Percentiles rank a stretch among this genome's conserved stretches.
Evolutionary conservation across 306 rosid species (phyloP).

Genomic region (Quercus rubra): DNA sequence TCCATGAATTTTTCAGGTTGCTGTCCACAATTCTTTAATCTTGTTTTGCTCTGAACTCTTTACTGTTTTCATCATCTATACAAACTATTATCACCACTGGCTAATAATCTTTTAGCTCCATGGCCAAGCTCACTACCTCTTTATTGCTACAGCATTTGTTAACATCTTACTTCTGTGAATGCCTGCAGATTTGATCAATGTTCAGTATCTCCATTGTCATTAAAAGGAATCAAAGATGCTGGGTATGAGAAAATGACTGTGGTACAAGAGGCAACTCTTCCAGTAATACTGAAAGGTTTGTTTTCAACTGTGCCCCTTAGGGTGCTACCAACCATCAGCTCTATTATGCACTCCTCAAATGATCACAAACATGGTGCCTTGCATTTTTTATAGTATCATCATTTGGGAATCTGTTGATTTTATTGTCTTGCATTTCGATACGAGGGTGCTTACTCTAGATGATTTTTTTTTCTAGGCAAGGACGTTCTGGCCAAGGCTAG

Average conservation of each 20-base stretch:
- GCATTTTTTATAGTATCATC: conserved; percentile 5
- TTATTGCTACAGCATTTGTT: neutral
- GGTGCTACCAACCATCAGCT: conserved; percentile 5
- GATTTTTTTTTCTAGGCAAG: conserved; percentile 59
- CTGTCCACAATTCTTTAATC: too few species aligned
- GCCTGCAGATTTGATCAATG: conserved; percentile 74
- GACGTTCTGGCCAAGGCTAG: conserved; percentile 96
- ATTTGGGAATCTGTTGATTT: neutral
- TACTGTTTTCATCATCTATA: neutral
- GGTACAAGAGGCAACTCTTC: conserved; percentile 97
- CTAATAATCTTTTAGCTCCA: neutral
- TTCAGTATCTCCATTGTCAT: conserved; percentile 65
- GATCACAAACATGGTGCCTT: neutral
- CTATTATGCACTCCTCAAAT: neutral
- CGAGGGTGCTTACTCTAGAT: conserved; percentile 20
- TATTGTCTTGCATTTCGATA: conserved; percentile 15
- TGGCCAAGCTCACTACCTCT: neutral
- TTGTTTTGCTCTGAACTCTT: too few species aligned
- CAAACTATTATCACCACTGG: neutral
- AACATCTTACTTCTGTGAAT: conserved; percentile 23
- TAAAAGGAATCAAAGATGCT: conserved; percentile 86
- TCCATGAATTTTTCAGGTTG: too few species aligned
- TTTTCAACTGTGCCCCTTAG: conserved; percentile 8
- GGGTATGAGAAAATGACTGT: conserved; percentile 95
- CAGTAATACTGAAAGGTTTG: conserved; percentile 78